Conservation (phyloP, 108 stramenopile species). For the Aurantiochytrium sp. region DNA sequence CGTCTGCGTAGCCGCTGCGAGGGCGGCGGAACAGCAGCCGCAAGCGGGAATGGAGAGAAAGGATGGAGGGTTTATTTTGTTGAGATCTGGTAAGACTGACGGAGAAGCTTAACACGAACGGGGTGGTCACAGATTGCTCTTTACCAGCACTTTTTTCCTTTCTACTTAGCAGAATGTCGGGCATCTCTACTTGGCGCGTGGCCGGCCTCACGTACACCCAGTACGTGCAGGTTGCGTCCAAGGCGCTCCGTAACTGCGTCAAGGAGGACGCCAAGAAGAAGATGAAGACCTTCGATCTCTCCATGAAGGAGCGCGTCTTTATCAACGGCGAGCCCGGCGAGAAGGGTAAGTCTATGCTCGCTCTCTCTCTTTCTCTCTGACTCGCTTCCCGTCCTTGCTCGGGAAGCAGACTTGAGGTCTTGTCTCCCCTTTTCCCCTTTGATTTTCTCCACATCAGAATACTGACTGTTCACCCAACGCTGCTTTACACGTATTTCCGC, state of each 20-base stretch:
- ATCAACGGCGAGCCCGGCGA: not conserved
- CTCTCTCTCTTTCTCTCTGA: not conserved
- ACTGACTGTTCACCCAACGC: not conserved
- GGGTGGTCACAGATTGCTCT: too few species aligned
- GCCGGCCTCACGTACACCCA: not conserved
- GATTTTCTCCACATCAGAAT: not conserved
- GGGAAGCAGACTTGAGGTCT: not conserved
- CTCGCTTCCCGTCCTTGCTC: not conserved
- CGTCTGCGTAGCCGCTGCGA: too few species aligned
- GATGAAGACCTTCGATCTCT: not conserved
- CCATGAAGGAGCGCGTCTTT: constrained; percentile 12
- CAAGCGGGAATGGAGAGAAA: too few species aligned
- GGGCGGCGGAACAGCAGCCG: too few species aligned
- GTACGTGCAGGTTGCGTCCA: not conserved
- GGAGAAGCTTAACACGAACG: too few species aligned
- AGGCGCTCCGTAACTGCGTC: not conserved
- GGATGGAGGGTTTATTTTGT: too few species aligned
- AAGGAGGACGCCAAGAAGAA: constrained; percentile 17
- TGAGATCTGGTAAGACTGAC: too few species aligned
- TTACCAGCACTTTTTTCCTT: not conserved
- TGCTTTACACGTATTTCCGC: not conserved
- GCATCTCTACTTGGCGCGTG: constrained; percentile 1
- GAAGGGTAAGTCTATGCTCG: not conserved
- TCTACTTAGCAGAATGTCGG: not conserved
- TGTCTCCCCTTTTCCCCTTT: not conserved